Conservation (phyloP, 2,329 filamentous ascomycete species). For the Aspergillus ochraceoroseus region DNA sequence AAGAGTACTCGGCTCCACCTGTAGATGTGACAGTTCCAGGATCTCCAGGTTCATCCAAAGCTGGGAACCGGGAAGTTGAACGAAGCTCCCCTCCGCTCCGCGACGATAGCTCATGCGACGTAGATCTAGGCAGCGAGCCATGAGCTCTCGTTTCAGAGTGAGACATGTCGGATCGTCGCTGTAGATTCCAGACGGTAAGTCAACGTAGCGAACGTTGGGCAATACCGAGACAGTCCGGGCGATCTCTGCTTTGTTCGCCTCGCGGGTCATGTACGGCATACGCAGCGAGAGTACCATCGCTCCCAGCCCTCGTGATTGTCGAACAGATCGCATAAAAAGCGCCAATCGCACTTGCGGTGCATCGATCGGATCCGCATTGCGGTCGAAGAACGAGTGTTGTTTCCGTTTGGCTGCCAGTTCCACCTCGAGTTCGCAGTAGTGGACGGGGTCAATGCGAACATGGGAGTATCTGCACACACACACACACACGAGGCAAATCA, state of each 20-base stretch:
- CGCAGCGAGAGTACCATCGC: slow-evolving; percentile 72
- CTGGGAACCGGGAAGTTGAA: slow-evolving; percentile 58
- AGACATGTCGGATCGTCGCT: slow-evolving; percentile 70
- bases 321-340: slow-evolving; percentile 74
- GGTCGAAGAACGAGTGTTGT: slow-evolving; percentile 65
- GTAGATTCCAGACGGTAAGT: slow-evolving; percentile 84
- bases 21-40: slow-evolving; percentile 38
- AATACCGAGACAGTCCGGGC: slow-evolving; percentile 80
- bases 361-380: slow-evolving; percentile 76
- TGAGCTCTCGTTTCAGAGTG: slow-evolving; percentile 74
- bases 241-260: slow-evolving; percentile 76
- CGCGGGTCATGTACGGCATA: slow-evolving; percentile 89
- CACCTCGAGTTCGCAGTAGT: slow-evolving; percentile 87
- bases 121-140: slow-evolving; percentile 75
- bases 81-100: slow-evolving; percentile 73
- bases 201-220: slow-evolving; percentile 80
- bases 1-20: slow-evolving; percentile 46
- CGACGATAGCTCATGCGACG: slow-evolving; percentile 81
- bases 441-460: slow-evolving; percentile 87
- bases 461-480: slow-evolving; percentile 64
- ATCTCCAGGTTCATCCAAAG: slow-evolving; percentile 42
- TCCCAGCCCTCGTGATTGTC: slow-evolving; percentile 68
- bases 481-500: slow-evolving; percentile 1
- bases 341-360: slow-evolving; percentile 69
- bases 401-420: slow-evolving; percentile 74